phyloP scores from a whole-genome alignment of 768 basidiomycete species.

The Dacryopinax primogenitus region DNA sequence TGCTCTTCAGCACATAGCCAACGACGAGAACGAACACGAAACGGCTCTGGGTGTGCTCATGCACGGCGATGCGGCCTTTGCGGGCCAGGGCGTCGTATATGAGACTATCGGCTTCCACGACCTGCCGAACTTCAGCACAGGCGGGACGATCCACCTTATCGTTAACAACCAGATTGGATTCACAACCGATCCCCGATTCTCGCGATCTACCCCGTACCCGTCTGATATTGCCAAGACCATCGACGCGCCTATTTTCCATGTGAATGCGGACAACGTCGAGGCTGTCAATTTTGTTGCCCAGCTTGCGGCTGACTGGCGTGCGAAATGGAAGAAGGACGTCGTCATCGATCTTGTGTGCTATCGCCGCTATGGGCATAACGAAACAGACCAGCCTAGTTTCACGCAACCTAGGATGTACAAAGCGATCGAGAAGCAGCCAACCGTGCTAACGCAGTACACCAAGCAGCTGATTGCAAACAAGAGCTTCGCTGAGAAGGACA shows the following conservation, averaged over 20 bases:
- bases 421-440: constrained; percentile 87
- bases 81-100: constrained; percentile 95
- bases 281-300: constrained; percentile 98
- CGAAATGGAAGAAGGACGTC: constrained; percentile 97
- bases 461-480: constrained; percentile 81
- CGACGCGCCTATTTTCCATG: constrained; percentile 97
- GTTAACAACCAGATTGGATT: constrained; percentile 99
- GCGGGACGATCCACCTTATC: constrained; percentile 95
- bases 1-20: constrained; percentile 87
- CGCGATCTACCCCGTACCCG: constrained; percentile 94
- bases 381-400: constrained; percentile 97
- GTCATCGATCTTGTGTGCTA: constrained; percentile 98
- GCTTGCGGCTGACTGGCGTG: constrained; percentile 93
- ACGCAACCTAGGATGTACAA: constrained; percentile 99
- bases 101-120: constrained; percentile 99
- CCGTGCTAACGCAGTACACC: constrained; percentile 80
- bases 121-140: constrained; percentile 89
- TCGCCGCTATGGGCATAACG: constrained; percentile 96
- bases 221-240: constrained; percentile 98
- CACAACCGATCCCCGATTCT: constrained; percentile 94
- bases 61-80: constrained; percentile 97
- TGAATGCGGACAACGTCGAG: constrained; percentile 96
- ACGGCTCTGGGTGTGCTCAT: constrained; percentile 91
- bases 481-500: constrained; percentile 90
- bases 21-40: constrained; percentile 63